phyloP scores from a whole-genome alignment of 768 basidiomycete species.

The Suillus cothurnatus region DNA sequence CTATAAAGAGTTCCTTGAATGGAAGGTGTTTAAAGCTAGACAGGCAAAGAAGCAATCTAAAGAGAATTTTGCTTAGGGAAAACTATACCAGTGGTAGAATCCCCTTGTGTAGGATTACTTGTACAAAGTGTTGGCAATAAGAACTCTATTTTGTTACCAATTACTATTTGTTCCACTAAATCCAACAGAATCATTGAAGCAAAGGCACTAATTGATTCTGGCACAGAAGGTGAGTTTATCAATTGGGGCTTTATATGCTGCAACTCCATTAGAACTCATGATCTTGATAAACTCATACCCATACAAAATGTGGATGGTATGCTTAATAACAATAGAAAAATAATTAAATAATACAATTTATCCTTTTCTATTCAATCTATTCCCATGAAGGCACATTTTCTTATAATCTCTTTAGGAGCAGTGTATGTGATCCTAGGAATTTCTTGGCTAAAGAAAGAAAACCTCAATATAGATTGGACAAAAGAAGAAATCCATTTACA shows the following conservation, averaged over 20 bases:
- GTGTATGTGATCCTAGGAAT: background rate
- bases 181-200: too few species aligned
- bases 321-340: background rate
- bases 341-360: background rate
- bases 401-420: background rate
- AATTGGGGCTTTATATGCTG: too few species aligned
- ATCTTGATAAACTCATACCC: too few species aligned
- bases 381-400: background rate
- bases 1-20: too few species aligned
- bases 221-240: too few species aligned
- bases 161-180: too few species aligned
- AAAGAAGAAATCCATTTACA: background rate
- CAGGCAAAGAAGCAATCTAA: background rate
- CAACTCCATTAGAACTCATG: too few species aligned
- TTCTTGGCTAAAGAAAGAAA: background rate
- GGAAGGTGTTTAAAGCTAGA: too few species aligned
- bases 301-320: background rate
- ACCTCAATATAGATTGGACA: background rate
- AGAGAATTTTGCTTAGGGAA: background rate
- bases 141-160: accelerated
- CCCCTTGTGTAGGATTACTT: too few species aligned
- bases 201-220: too few species aligned
- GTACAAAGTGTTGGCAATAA: too few species aligned
- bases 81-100: too few species aligned
- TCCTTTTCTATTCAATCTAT: background rate